Percentiles rank a stretch among this genome's conserved stretches.
These are phyloP conservation scores for Fomitopsis pulvina DNA, from an alignment of 768 basidiomycete species.

Conservation along the genomic window DNA sequence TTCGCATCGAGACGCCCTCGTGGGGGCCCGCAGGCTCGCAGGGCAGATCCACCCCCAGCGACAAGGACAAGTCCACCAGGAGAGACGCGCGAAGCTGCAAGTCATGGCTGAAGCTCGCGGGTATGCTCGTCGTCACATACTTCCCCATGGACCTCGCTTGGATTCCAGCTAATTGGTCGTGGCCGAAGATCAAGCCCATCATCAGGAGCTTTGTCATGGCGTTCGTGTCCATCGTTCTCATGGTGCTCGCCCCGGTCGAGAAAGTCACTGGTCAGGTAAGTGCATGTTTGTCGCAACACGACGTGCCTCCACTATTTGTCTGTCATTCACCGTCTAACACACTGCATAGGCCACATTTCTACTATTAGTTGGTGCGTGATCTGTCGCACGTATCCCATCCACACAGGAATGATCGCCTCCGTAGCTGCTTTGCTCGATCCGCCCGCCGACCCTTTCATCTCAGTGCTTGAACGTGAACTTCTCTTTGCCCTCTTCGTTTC, in stretches of 20 bases:
- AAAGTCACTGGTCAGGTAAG: conserved; percentile 51
- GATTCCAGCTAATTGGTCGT: conserved; percentile 51
- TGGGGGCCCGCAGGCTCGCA: not conserved
- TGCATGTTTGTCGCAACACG: not conserved
- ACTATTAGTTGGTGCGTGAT: conserved; percentile 47
- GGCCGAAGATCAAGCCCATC: conserved; percentile 57
- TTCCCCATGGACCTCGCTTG: conserved; percentile 37
- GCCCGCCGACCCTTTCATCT: conserved; percentile 61
- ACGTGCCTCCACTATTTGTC: too few relatives aligned
- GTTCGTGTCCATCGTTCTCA: conserved; percentile 55
- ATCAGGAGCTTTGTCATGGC: conserved; percentile 56
- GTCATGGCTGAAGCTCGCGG: too few relatives aligned
- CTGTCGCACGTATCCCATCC: too few relatives aligned
- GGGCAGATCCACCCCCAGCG: too few relatives aligned
- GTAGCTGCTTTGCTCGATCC: conserved; percentile 61
- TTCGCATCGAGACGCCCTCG: conserved; percentile 5
- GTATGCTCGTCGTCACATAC: not conserved
- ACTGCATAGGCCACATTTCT: conserved; percentile 52
- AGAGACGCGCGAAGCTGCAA: not conserved
- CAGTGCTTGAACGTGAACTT: conserved; percentile 59
- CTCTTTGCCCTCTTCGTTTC: conserved; percentile 45
- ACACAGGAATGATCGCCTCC: too few relatives aligned
- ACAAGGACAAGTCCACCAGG: not conserved
- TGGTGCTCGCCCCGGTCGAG: conserved; percentile 47
- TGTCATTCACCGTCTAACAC: too few relatives aligned